These are phyloP conservation scores for Fusarium denticulatum DNA, from an alignment of 2,329 filamentous ascomycete genomes.

Conservation along the genomic window DNA sequence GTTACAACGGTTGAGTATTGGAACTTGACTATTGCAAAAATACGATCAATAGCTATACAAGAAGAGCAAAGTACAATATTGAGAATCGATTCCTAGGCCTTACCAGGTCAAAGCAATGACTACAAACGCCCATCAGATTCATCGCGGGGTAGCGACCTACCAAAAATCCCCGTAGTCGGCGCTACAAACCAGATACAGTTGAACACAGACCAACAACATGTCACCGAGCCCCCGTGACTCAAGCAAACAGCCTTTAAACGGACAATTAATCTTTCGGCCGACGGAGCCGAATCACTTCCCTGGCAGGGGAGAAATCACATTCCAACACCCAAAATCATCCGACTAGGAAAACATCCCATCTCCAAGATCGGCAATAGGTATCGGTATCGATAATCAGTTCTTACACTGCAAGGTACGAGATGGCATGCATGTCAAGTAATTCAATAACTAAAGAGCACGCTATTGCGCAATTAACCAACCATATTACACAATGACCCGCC, in stretches of 20 bases:
- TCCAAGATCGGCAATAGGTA: neutral
- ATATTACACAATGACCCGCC: neutral
- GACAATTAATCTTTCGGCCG: neutral
- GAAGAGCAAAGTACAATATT: rapidly evolving
- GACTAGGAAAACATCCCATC: neutral
- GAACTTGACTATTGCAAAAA: neutral
- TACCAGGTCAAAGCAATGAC: rapidly evolving
- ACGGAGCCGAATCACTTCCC: neutral
- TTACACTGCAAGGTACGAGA: neutral
- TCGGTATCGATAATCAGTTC: neutral
- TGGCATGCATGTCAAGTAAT: neutral
- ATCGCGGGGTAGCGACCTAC: neutral
- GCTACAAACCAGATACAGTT: too few species aligned
- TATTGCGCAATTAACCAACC: neutral
- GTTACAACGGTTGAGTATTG: neutral
- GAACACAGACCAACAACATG: neutral
- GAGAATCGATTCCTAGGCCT: too few species aligned
- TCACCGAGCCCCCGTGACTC: neutral
- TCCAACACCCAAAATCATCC: neutral
- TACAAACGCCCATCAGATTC: too few species aligned
- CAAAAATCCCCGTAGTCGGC: neutral
- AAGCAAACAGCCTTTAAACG: neutral
- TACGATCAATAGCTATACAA: neutral
- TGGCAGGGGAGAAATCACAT: neutral
- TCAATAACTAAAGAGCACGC: neutral